Evolutionary conservation across 139 green algal genomes (phyloP).

Genomic region (Chlamydomonas incerta): DNA sequence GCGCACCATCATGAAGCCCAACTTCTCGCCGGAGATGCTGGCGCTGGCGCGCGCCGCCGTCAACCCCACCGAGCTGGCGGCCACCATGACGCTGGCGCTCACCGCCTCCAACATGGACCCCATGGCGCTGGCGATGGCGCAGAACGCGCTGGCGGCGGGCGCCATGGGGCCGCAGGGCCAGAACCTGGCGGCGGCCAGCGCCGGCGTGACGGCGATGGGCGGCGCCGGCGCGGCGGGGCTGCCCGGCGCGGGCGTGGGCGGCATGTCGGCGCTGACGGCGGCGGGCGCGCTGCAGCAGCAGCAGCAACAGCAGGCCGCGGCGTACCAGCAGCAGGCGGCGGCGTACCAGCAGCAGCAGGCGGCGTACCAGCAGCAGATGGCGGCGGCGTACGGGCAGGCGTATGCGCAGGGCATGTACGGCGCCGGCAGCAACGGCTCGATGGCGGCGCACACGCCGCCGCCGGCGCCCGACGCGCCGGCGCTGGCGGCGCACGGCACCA

Average conservation of each 20-base stretch:
- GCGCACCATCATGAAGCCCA: slow-evolving; percentile 31
- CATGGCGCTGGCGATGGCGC: background rate
- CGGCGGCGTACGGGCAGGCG: background rate
- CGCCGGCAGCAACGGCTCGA: background rate
- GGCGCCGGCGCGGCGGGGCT: background rate
- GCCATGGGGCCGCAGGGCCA: background rate
- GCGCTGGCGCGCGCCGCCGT: slow-evolving; percentile 14
- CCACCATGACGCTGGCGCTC: slow-evolving; percentile 43
- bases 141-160: slow-evolving; percentile 8
- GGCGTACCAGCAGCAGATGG: background rate
- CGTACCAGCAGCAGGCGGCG: background rate
- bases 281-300: background rate
- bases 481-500: slow-evolving; percentile 3
- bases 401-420: slow-evolving; percentile 6
- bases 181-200: background rate
- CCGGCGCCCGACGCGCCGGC: background rate
- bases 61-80: slow-evolving; percentile 33
- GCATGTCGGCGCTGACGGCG: background rate
- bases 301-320: background rate
- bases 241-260: background rate
- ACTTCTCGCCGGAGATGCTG: slow-evolving; percentile 33
- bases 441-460: background rate
- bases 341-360: slow-evolving; percentile 9
- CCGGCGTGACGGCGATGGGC: background rate
- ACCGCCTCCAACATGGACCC: slow-evolving; percentile 33